A percentile compares a stretch with the other conserved stretches of the same genome.
These are phyloP conservation scores for Scortechinia acanthostroma DNA, from an alignment of 2,329 filamentous ascomycete genomes.

Conservation along the genomic window DNA sequence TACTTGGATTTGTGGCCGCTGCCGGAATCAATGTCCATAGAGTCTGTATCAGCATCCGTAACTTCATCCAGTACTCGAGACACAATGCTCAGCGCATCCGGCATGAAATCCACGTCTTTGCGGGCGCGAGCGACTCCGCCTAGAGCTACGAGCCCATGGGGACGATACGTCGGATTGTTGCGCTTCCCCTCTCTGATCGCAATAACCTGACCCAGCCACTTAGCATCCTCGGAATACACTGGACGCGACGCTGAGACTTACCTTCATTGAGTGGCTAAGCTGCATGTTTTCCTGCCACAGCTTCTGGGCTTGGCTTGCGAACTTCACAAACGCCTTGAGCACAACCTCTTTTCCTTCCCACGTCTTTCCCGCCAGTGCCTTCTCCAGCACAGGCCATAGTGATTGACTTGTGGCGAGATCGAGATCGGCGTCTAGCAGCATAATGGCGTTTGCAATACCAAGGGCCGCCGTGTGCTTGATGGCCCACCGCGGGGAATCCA, in stretches of 20 bases:
- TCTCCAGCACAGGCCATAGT: slow-evolving; percentile 80
- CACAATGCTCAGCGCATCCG: neutral
- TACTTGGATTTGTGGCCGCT: neutral
- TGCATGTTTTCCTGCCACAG: slow-evolving; percentile 44
- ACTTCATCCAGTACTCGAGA: slow-evolving; percentile 40
- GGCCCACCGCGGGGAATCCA: slow-evolving; percentile 80
- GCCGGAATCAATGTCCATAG: slow-evolving; percentile 61
- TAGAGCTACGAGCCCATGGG: slow-evolving; percentile 65
- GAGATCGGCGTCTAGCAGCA: slow-evolving; percentile 53
- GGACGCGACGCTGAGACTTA: neutral
- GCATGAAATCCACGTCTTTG: slow-evolving; percentile 47
- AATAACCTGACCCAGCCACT: slow-evolving; percentile 59
- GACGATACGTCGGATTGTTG: slow-evolving; percentile 78
- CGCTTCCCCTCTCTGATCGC: slow-evolving; percentile 81
- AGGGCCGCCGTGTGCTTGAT: slow-evolving; percentile 84
- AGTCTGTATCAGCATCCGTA: slow-evolving; percentile 44
- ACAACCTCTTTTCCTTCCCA: slow-evolving; percentile 88
- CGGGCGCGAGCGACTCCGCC: slow-evolving; percentile 66
- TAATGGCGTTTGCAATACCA: slow-evolving; percentile 68
- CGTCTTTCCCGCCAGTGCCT: slow-evolving; percentile 77
- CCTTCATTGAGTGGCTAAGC: slow-evolving; percentile 53
- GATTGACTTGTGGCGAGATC: slow-evolving; percentile 45
- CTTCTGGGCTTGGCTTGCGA: slow-evolving; percentile 57
- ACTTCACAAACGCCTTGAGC: slow-evolving; percentile 70
- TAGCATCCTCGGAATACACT: neutral